Evolutionary conservation across 257 asterid species (phyloP), one percentile per base, ranked within the genome.

Genomic region (Pogostemon cablin): DNA sequence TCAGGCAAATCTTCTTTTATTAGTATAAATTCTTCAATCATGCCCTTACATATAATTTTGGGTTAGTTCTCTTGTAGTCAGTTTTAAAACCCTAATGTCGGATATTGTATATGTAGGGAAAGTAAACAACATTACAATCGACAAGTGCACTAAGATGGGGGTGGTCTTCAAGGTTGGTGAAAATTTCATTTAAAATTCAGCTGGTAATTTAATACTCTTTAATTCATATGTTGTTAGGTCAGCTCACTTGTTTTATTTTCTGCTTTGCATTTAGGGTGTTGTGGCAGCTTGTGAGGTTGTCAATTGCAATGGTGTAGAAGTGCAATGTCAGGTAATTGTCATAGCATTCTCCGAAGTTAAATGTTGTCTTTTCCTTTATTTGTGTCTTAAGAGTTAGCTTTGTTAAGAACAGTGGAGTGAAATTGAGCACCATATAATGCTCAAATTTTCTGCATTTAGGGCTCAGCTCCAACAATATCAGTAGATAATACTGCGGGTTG

Each of bases 211-310:
- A 34, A 52, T 53, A 32, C 53, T 38, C 56, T 54, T 42, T 44
- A 49, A 55, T 15, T 39, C 40, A 12, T 63, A 59, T 61, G 8
- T 12, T 43, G 35, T 58, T 63, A 55, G 62, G 47, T 76, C 48
- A 64, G 54, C 74, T 81, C 43, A 72, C 72, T 54, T 67, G 25
- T 74, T 79, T 62, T 43, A 10, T 58, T 66, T 62, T 72, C n/a
- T 62, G 63, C 76, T 49, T 77, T 61, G 73, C 43, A 39, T 62
- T 62, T 85, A 95, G 98, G 98, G 86, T 82, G 99, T 95, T 56
- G 99, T 95, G 75, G 99, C 99, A 57, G 99, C 99, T 79, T 95
- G 89, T 81, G 99, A 95, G 88, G 71, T 95, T 66, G 99, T 95
- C 80, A 95, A 95, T 81, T 89, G 93, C 83, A 88, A 62, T 57